Base-by-base conservation (phyloP, 2,329 filamentous ascomycete genomes). In the Neonectria punicea region DNA sequence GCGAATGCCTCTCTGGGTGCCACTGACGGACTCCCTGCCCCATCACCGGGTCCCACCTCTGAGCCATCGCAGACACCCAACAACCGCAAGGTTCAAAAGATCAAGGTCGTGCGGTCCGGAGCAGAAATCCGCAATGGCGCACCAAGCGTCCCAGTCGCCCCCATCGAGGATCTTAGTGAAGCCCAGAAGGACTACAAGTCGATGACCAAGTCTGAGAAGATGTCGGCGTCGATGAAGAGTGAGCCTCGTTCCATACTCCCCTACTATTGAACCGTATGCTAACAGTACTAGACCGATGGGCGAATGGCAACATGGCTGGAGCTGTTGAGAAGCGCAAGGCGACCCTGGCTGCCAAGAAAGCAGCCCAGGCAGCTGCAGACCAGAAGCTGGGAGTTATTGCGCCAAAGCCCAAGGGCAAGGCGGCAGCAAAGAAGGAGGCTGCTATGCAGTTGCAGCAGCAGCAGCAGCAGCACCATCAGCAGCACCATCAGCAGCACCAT, bases 201-300 rank as follows among this genome's bases (percentile, higher is more conserved):
- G 47, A 89, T 89, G 86, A 89, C 86, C 53, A 89, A 89, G 79
- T 88, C 86, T 32, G 87, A 89, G 78, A 89, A 89, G 81, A 89
- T 89, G 87, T 87, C 85, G n/a, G 83, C 83, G 18, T 89, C 86
- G 3, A 89, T 89, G 87, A 88, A 88, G 80, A 86, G 87, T 89
- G 80, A 79, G 83, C 44, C 51, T 11, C 53, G 5, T 0, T 1
- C 4, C 5, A 53, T 43, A 5, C n/a, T 10, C 14, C 22, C 20
- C 6, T 50, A 13, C 30, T 13, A 44, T 25, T 64, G 43, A 65
- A 66, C 63, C 36, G 61, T 53, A 18, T 50, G 65, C 78, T 79
- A 75, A 76, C 73, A 51, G 43, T 41, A 53, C 47, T 49, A 87
- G 86, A 84, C 66, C 85, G 87, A 63, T 89, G 87, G 87, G 84